Base-by-base conservation (phyloP, 2,329 filamentous ascomycete species). In the Coleophoma eucalyptorum region DNA sequence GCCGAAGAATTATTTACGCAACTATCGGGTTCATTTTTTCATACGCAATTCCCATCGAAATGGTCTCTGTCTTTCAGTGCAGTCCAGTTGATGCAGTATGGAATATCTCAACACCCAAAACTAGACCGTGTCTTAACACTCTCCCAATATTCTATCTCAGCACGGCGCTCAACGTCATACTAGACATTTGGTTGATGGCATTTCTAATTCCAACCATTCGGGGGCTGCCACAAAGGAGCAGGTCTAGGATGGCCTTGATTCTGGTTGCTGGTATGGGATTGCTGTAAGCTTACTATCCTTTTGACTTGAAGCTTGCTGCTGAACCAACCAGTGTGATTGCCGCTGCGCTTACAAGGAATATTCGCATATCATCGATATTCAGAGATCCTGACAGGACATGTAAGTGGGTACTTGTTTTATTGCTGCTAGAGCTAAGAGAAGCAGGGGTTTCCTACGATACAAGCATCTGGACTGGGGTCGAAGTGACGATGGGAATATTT, bases 31-130 rank as follows among this genome's bases (percentile, higher is more conserved):
- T 43, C 16, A 43, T 43, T 26, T 5, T 48, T 26, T 15, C 20
- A 26, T 48, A 48, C 19, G 15, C 37, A 4, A 26, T 48, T 11
- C 20, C 45, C 5, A 16, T 48, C 18, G 45, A 48, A 20, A 11
- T 16, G 12, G 41, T 48, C 11, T 19, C 45, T 3, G 26, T 48
- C 12, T 48, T 43, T 13, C 73, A 80, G 51, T 81, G 78, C 60
- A 62, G 56, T 2, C 79, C 79, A 0, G 64, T 82, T 19, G 63
- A 62, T 13, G 73, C 71, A 50, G 77, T 74, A 59, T 84, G 80
- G 80, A 66, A 62, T 0, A n/a, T n/a, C n/a, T n/a, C n/a, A n/a
- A 19, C 13, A 5, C 15, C n/a, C 5, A 19, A 19, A 7, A n/a
- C 13, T 19, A 19, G 16, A 4, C 18, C 7, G 40, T 43, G 40